Base-by-base conservation (phyloP, 2,329 filamentous ascomycete genomes). In the Ophiostoma sp. region DNA sequence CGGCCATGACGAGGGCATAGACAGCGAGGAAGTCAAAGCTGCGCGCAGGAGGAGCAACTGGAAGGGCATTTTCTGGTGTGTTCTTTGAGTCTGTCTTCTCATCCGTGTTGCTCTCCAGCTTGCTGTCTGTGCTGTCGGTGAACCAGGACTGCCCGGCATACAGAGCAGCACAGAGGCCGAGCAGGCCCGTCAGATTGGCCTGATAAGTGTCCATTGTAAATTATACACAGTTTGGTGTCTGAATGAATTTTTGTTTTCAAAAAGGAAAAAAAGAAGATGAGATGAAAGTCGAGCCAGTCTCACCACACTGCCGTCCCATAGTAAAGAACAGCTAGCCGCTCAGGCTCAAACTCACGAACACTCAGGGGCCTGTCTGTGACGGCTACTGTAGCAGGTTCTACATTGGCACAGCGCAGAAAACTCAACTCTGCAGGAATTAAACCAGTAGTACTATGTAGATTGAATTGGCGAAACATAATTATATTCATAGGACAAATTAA, bases 1-100 rank as follows among this genome's bases (percentile, higher is more conserved):
- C 80, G 68, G 78, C 82, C 80, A 84, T 83, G 33, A 83, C 80
- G 5, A 85, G 77, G 71, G 81, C 78, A 69, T 84, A 85, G 39
- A 84, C 82, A 17, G 74, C 71, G 33, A 81, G 76, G 74, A 83
- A 83, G 10, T n/a, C 33, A 0, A 70, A 39, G 8, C 77, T 72
- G 31, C 44, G 44, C 44, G 52, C n/a, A 13, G 70, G 33, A 10
- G 60, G 27, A 36, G 27, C 2, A 71, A 35, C 23, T 33, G 68
- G 33, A 17, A 66, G 17, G 23, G 62, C 36, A 35, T 41, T 39
- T 65, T n/a, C 31, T 39, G 8, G 6, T 64, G 17, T 39, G 11
- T 17, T 64, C 20, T 39, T 65, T 65, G 57, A 27, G 23, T 33
- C 27, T 62, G 57, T 15, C 8, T 0, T 69, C 41, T n/a, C 27